Evolutionary conservation across 2,329 filamentous ascomycete species (phyloP), one percentile per base, ranked within the genome.

Genomic region (Colletotrichum musae): DNA sequence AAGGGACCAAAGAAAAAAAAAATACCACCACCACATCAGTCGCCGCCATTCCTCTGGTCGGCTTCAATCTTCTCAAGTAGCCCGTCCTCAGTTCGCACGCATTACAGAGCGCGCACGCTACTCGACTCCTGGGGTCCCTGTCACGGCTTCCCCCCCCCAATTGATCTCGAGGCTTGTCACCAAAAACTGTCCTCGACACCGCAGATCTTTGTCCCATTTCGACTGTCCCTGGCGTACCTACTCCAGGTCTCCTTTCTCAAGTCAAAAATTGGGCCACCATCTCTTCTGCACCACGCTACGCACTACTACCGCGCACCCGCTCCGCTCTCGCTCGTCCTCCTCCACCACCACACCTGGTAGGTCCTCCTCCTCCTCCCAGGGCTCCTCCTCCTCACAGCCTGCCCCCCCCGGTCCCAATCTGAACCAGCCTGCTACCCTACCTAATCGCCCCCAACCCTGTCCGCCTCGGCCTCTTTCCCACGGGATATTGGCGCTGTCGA

Each of bases 401-500:
- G 80, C 45, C 78, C 70, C 73, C 73, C 77, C 77, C 54, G 58
- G 70, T 70, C 52, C 67, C 54, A 71, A 70, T 71, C 70, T 63
- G 72, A 76, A 78, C 72, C 83, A 76, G 76, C 76, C 78, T 77
- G 74, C 75, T 73, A 77, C 77, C 79, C 79, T 80, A 78, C 78
- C 78, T 80, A 79, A 79, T 81, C 79, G 76, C 74, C 75, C 75
- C 79, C 72, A 77, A 84, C 82, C 83, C 81, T 82, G 79, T 80
- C 79, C 80, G 75, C 80, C 78, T 82, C 80, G 80, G 80, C 78
- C 80, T 77, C 81, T 80, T 80, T 81, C 78, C 78, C 82, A 83
- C 81, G 81, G 84, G 84, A 85, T 81, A 85, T 83, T 81, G 80
- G 80, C 66, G 77, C 77, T 84, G 86, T 83, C 85, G 86, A 88